Base-by-base conservation (phyloP, 2,329 filamentous ascomycete species). In the Diaporthe vaccinii region DNA sequence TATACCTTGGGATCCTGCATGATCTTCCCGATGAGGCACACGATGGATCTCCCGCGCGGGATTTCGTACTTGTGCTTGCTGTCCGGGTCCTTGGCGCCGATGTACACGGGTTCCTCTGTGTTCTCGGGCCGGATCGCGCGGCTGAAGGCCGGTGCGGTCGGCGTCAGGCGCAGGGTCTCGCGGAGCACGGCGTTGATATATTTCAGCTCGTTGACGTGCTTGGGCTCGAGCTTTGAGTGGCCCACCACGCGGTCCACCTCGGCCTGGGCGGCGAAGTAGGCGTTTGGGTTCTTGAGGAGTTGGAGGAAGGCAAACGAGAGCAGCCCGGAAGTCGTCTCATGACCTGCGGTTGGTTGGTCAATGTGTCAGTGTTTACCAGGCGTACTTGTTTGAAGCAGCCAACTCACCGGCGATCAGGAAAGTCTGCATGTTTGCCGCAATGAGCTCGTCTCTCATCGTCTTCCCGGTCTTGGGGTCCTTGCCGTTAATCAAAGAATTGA, bases 391-490 rank as follows among this genome's bases (percentile, higher is more conserved):
- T 25, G 3, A 17, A 3, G 10, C 12, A 22, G 12, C 1, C 17
- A 9, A 65, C 65, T 53, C 2, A 68, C 65, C 91, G 39, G 92
- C 92, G 78, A 93, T 91, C 17, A 95, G 82, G 78, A 95, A 94
- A 0, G 93, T 95, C 75, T 93, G 91, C 84, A 95, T 90, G 77
- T 95, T 94, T 80, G 92, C 87, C 20, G 90, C 88, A 76, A 95
- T 93, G 61, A 87, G 89, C 4, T 88, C 85, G 75, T 94, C 91
- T 1, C 85, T 88, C 77, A 95, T 84, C 17, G 87, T 88, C 78
- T 92, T 85, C 15, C 93, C 92, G 3, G 93, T 94, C 82, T 91
- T 89, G 1, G 91, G 88, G 80, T 95, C 93, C 17, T 87, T 87
- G 0, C 92, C 92, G 9, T 91, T 85, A 59, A 96, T 84, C 92